Base-by-base conservation (phyloP, 805 yeast genomes). In the Maudiozyma turicensis region DNA sequence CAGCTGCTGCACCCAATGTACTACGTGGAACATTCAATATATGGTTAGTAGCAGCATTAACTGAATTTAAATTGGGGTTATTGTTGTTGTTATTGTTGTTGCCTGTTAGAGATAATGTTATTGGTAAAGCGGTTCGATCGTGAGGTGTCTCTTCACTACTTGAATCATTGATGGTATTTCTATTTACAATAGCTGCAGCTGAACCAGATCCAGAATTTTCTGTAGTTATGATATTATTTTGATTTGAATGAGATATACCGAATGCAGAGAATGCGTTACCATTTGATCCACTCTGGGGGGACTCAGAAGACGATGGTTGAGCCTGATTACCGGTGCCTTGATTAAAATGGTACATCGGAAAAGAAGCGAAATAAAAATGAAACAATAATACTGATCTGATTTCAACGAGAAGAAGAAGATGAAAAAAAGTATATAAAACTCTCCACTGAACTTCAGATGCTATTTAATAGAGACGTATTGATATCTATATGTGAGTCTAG, bases 261-360 rank as follows among this genome's bases (percentile, higher is more conserved):
- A 50, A 48, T 4, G 51, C 52, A 26, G 50, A 40, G 5, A 48
- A 30, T 7, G 54, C 46, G 15, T 14, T 43, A n/a, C 42, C 42
- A 28, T 20, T 20, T 20, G 26, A 20, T 20, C 26, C 26, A 20
- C 4, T 20, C 4, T 20, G 26, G 26, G 26, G 26, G 2, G 26
- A 20, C 26, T 20, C 26, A 20, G 26, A 20, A 20, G 26, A 20
- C 3, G 26, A 20, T 20, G 26, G 26, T 20, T 20, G 26, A 20
- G 26, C 26, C 14, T 35, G 38, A 13, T 35, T 35, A 35, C 15
- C 26, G 4, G 26, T 20, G 4, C 26, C 26, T 20, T 20, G 38
- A 11, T 35, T 35, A 35, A 35, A 35, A 35, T 35, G 38, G 38
- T 35, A 35, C 38, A 35, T 35, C 26, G 2, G 2, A 20, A 20